These are phyloP conservation scores for Plantago elongata DNA, from an alignment of 257 asterid genomes.

Conservation along the genomic window DNA sequence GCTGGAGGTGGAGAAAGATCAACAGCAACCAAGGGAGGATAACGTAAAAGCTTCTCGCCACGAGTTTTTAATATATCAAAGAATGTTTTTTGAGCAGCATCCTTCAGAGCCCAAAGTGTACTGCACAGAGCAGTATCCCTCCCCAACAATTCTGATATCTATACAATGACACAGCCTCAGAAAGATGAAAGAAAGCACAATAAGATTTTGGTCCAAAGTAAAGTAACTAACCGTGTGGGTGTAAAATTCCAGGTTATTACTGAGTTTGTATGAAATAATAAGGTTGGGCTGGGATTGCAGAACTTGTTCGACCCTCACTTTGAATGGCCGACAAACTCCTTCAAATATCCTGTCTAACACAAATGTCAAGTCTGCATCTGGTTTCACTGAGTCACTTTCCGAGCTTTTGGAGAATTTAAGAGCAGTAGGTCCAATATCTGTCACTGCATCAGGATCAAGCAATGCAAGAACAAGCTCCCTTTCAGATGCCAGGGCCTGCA, in stretches of 20 bases:
- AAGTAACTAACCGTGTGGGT: conserved; percentile 77
- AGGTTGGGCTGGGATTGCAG: conserved; percentile 95
- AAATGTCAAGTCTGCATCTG: conserved; percentile 81
- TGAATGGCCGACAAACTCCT: conserved; percentile 98
- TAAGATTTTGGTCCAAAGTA: neutral
- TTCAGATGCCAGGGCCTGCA: conserved; percentile 97
- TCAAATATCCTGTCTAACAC: conserved; percentile 94
- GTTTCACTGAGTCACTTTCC: conserved; percentile 50
- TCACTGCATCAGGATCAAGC: conserved; percentile 80
- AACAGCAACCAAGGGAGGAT: conserved; percentile 86
- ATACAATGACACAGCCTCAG: conserved; percentile 23
- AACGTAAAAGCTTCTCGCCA: conserved; percentile 90
- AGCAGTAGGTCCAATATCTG: conserved; percentile 69
- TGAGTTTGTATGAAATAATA: conserved; percentile 80
- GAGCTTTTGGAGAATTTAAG: conserved; percentile 43
- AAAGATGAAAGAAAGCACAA: conserved; percentile 11
- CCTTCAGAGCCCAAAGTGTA: conserved; percentile 91
- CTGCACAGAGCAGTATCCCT: conserved; percentile 83
- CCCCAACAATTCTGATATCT: conserved; percentile 93
- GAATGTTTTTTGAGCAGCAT: conserved; percentile 88
- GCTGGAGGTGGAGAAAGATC: conserved; percentile 97
- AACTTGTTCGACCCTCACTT: conserved; percentile 97
- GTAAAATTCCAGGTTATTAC: conserved; percentile 91
- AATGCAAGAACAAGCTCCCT: conserved; percentile 92
- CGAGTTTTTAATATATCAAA: conserved; percentile 83